These are phyloP conservation scores for Scleromitrula shiraiana DNA, from an alignment of 2,329 filamentous ascomycete species.

Conservation along the genomic window DNA sequence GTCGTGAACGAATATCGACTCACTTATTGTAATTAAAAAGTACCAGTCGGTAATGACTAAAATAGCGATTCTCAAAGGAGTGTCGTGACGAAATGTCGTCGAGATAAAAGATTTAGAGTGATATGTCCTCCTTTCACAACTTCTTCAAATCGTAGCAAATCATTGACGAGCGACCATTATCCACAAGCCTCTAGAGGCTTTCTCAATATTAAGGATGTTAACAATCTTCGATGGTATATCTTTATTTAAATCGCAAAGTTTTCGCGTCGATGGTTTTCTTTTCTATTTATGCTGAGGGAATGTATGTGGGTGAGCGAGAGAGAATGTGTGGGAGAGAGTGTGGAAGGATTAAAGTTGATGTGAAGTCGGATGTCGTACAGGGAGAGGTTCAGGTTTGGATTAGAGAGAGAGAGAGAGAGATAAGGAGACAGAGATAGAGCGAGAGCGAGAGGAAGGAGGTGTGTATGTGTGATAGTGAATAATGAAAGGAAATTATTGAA, in stretches of 20 bases:
- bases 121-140: slow-evolving; percentile 16
- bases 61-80: slow-evolving; percentile 27
- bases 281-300: slow-evolving; percentile 6
- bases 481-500: no score
- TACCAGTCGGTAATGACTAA: slow-evolving; percentile 11
- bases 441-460: no score
- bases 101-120: slow-evolving; percentile 8
- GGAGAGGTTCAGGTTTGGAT: no score
- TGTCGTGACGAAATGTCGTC: slow-evolving; percentile 32
- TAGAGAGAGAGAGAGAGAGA: no score
- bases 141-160: slow-evolving; percentile 18
- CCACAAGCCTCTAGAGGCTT: slow-evolving; percentile 28
- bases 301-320: no score
- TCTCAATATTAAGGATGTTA: slow-evolving; percentile 12
- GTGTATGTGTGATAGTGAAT: no score
- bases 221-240: slow-evolving; percentile 10
- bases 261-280: neutral
- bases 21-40: slow-evolving; percentile 19
- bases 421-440: no score
- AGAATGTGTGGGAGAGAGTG: no score
- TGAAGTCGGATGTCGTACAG: no score
- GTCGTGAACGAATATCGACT: slow-evolving; percentile 17
- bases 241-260: neutral
- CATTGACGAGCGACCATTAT: slow-evolving; percentile 28
- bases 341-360: no score